These are phyloP conservation scores for Pisolithus orientalis DNA, from an alignment of 768 basidiomycete genomes.

Conservation along the genomic window DNA sequence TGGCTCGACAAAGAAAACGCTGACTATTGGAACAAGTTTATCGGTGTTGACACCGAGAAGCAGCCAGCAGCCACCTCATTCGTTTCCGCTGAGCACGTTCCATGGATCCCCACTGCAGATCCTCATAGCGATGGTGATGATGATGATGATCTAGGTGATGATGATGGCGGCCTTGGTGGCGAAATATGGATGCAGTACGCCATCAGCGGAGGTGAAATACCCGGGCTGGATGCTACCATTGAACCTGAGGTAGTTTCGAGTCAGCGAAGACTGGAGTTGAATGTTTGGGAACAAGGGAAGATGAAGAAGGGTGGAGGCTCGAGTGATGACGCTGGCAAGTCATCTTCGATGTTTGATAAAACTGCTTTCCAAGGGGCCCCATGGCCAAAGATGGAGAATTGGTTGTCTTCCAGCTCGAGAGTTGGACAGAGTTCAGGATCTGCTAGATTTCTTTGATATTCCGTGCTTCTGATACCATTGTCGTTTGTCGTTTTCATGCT, in stretches of 20 bases:
- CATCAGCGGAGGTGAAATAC: constrained; percentile 19
- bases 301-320: constrained; percentile 12
- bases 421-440: constrained; percentile 26
- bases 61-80: constrained; percentile 4
- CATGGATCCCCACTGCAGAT: constrained; percentile 18
- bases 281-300: constrained; percentile 20
- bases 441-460: constrained; percentile 23
- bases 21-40: constrained; percentile 25
- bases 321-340: constrained; percentile 8
- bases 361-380: constrained; percentile 20
- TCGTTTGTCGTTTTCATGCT: background rate
- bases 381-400: constrained; percentile 32
- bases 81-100: constrained; percentile 13
- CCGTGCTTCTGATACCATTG: background rate
- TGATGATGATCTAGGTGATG: constrained; percentile 10
- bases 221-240: constrained; percentile 6
- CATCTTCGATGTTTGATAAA: constrained; percentile 21
- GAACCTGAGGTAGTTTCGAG: background rate
- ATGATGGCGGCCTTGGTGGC: constrained; percentile 11
- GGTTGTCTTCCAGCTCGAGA: constrained; percentile 23
- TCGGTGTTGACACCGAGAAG: constrained; percentile 12
- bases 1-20: constrained; percentile 21
- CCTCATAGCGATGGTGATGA: constrained; percentile 21
- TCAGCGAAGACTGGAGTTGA: constrained; percentile 5
- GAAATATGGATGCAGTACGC: constrained; percentile 27